Evolutionary conservation across 345 rosid genomes (phyloP), one percentile per base, ranked within the genome.

Genomic region (Orychophragmus violaceus): DNA sequence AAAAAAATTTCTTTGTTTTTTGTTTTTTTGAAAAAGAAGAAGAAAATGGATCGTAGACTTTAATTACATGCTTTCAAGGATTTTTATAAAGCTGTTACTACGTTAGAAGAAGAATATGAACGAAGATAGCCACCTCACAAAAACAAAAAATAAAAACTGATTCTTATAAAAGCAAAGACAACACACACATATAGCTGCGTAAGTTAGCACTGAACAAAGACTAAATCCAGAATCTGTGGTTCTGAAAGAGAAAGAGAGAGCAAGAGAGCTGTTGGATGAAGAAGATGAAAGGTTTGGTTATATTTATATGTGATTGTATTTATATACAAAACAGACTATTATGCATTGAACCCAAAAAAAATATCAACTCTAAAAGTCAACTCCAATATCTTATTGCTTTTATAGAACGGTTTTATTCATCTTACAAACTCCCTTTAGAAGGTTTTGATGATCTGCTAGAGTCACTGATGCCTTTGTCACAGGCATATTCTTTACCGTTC

Each of bases 51-150:
- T 51, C 18, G 23, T 1, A 3, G 53, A 62, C 45, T 62, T 60
- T 54, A 61, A 29, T 66, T 74, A 74, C 73, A 74, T 74, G 77
- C 77, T 74, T 61, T 36, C 2, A 33, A 74, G 37, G 74, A 16
- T 68, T 74, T 74, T 74, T 74, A 68, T 74, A 68, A 68, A 60
- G 73, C 5, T 74, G 45, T 44, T 66, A 42, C 32, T 74, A 67
- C 73, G 77, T 67, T 11, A 14, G 22, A 60, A 67, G 58, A 64
- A 50, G 66, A 37, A 69, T 3, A 56, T 66, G 51, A 54, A 67
- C 35, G 21, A 42, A 72, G 69, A 68, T 18, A 44, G 66, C 73
- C 68, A 72, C 76, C 61, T 65, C 48, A 23, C 9, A 33, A 36
- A 35, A 28, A 1, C 2, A n/a, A 23, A 57, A 64, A 24, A 56